Conservation (phyloP, 495 filamentous ascomycete species). For the Xylaria longipes region DNA sequence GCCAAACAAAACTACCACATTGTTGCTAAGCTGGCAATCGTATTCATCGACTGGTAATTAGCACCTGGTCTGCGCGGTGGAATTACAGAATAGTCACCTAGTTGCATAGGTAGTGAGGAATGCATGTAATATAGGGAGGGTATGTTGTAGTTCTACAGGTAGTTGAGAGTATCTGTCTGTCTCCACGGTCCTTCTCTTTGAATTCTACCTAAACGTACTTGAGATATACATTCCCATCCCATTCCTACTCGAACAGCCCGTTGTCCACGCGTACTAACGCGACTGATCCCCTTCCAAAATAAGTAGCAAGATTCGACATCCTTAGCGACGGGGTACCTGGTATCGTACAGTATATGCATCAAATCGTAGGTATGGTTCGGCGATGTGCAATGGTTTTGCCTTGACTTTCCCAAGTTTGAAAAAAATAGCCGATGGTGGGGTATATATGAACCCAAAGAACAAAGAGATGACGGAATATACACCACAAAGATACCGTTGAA, state of each 20-base stretch:
- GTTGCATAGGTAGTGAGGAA: background rate
- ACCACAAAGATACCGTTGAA: constrained; percentile 3
- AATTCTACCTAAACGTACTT: background rate
- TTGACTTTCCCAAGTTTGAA: background rate
- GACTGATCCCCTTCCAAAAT: background rate
- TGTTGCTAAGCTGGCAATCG: background rate
- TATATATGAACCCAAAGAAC: background rate
- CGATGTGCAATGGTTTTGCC: background rate
- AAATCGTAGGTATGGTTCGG: background rate
- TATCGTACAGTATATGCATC: constrained; percentile 10
- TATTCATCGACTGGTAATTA: background rate
- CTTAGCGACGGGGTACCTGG: constrained; percentile 15
- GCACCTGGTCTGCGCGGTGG: background rate
- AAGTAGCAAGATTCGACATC: constrained; percentile 26
- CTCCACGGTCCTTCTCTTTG: background rate
- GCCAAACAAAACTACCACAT: background rate
- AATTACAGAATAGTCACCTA: background rate
- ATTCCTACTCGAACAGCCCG: background rate
- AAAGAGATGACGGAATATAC: constrained; percentile 12
- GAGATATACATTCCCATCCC: background rate
- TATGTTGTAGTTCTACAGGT: constrained; percentile 7
- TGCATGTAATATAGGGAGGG: background rate
- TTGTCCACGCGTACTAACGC: background rate
- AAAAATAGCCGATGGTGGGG: background rate
- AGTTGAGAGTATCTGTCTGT: constrained; percentile 17